Percentiles rank a stretch among this genome's conserved stretches.
Conservation (phyloP, 169 alveolate genomes). For the Plasmodium chabaudi region DNA sequence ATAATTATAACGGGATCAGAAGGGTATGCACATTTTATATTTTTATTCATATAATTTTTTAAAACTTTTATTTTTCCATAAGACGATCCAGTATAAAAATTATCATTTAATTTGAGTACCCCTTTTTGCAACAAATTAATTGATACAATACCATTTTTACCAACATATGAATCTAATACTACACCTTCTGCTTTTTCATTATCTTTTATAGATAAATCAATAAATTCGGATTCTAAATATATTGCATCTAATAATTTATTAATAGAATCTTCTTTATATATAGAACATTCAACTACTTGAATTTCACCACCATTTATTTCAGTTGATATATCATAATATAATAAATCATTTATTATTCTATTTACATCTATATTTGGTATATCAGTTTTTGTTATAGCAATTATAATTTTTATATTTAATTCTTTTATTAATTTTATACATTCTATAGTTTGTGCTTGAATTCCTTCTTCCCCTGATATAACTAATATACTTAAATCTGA, state of each 20-base stretch:
- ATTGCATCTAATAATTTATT: constrained; percentile 59
- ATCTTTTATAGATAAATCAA: constrained; percentile 8
- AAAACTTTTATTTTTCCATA: constrained; percentile 47
- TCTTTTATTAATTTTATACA: constrained; percentile 88
- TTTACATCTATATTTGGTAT: constrained; percentile 21
- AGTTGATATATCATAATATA: constrained; percentile 33
- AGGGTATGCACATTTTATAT: constrained; percentile 56
- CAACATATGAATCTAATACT: constrained; percentile 55
- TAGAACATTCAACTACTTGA: constrained; percentile 66
- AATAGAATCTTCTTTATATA: constrained; percentile 19
- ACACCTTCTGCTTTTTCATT: constrained; percentile 29
- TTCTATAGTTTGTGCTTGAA: constrained; percentile 95
- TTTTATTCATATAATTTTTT: constrained; percentile 52
- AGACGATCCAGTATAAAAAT: constrained; percentile 64
- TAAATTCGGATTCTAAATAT: constrained; percentile 59
- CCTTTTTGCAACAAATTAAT: constrained; percentile 63
- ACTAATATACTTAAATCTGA: constrained; percentile 95
- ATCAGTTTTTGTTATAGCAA: constrained; percentile 93
- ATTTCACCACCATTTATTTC: constrained; percentile 74
- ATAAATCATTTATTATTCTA: constrained; percentile 38
- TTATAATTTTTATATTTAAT: constrained; percentile 84
- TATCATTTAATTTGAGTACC: constrained; percentile 26
- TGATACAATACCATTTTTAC: constrained; percentile 60
- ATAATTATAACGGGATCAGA: constrained; percentile 61
- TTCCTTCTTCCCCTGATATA: constrained; percentile 95